These are phyloP conservation scores for Stephanodiscus minutulus DNA, from an alignment of 108 stramenopile genomes.

Conservation along the genomic window DNA sequence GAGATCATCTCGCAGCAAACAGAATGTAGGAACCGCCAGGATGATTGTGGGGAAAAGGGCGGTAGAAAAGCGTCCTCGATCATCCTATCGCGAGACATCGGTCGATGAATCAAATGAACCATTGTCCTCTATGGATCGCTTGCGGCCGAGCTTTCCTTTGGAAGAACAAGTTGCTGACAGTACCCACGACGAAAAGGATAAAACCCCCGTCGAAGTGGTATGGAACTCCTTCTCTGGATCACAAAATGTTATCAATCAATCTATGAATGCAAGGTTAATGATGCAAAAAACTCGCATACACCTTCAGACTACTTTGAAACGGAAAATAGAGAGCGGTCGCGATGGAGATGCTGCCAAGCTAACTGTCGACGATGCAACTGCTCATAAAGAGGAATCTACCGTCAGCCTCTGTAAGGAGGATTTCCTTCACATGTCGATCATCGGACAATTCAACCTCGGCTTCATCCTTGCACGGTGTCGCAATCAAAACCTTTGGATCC, in stretches of 20 bases:
- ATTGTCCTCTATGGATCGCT: neutral
- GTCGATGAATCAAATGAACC: conserved; percentile 1
- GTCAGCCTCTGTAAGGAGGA: conserved; percentile 67
- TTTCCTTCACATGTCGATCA: conserved; percentile 75
- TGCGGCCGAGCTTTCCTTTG: neutral
- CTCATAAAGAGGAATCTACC: conserved; percentile 14
- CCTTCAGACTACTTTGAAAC: conserved; percentile 23
- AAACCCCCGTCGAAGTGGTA: conserved; percentile 12
- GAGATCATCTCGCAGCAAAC: conserved; percentile 10
- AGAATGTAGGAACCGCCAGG: neutral
- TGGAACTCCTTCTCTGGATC: conserved; percentile 53
- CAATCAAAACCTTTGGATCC: conserved; percentile 89
- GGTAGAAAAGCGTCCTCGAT: conserved; percentile 10
- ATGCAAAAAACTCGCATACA: conserved; percentile 30
- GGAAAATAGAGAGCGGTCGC: neutral
- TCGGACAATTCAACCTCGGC: conserved; percentile 96
- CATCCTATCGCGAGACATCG: neutral
- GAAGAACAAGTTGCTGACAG: neutral
- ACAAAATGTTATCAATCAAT: conserved; percentile 36
- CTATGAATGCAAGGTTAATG: conserved; percentile 24
- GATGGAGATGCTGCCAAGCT: neutral
- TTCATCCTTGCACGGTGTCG: conserved; percentile 87
- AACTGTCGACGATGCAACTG: conserved; percentile 4
- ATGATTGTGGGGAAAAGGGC: conserved; percentile 36
- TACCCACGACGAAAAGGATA: neutral